Percentiles rank a stretch among this genome's conserved stretches.
Conservation (phyloP, 257 asterid species). For the Solanum sitiens region DNA sequence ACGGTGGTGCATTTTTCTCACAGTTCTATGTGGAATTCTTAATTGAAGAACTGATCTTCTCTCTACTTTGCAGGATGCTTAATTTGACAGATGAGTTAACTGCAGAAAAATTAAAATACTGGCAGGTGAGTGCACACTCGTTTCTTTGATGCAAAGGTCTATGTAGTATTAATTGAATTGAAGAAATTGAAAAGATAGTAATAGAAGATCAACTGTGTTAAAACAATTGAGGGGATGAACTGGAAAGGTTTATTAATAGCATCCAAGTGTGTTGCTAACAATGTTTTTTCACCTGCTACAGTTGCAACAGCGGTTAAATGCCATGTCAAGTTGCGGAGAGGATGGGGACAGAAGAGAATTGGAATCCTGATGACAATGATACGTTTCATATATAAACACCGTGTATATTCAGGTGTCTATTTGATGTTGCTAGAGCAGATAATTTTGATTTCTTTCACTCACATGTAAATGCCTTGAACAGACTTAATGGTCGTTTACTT, state of each 20-base stretch:
- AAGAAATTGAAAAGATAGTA: neutral
- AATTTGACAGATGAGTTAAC: constrained; percentile 81
- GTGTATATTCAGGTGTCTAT: constrained; percentile 35
- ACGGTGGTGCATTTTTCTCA: neutral
- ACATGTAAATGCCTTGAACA: neutral
- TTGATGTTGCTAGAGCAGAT: neutral
- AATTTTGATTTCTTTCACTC: neutral
- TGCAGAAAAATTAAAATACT: constrained; percentile 56
- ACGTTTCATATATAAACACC: constrained; percentile 22
- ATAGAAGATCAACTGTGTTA: neutral
- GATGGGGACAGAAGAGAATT: constrained; percentile 50
- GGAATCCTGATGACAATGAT: constrained; percentile 41
- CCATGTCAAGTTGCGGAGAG: constrained; percentile 41
- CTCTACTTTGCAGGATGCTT: constrained; percentile 53
- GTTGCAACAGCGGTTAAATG: constrained; percentile 68
- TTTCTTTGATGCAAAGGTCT: neutral
- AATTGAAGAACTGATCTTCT: constrained; percentile 10
- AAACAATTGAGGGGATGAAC: neutral
- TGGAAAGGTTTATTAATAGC: neutral
- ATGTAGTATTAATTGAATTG: neutral
- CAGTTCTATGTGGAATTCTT: neutral
- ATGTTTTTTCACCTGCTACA: constrained; percentile 17
- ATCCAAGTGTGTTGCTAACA: neutral
- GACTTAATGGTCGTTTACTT: neutral
- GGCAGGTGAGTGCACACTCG: constrained; percentile 46